Base-by-base conservation (phyloP, 371 early-diverging fungal genomes). In the Mucor piriformis region DNA sequence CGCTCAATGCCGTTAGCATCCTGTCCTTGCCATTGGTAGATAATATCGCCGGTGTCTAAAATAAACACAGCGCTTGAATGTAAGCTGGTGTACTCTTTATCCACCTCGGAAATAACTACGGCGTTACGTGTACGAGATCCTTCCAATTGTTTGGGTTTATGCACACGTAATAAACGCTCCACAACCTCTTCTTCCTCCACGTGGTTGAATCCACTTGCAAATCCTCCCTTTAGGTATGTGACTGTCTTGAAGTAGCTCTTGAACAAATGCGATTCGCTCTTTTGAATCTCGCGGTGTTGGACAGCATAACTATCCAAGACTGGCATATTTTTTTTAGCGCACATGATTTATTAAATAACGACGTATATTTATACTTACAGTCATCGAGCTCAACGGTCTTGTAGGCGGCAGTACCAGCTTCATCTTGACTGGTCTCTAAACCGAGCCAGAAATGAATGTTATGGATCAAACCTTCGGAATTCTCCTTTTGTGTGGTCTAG, bases 381-480 rank as follows among this genome's bases (percentile, higher is more conserved):
- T 91, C 90, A 74, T 94, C 93, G 10, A 94, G 72, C 71, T 94
- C 91, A 10, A 94, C 92, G 0, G 94, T 90, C 72, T 94, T 94
- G 83, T 93, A 94, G 4, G 94, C 94, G 11, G 92, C 94, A 15
- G 92, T 92, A 29, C 94, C 94, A 43, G 92, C 90, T 67, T 92
- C 92, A 67, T 92, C 92, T 62, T 83, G 81, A 16, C 71, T 74
- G 8, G 92, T 92, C 50, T 89, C 83, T 25, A 79, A 64, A 27
- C 94, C 94, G 21, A 94, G 84, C 93, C 93, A 94, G 60, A 93
- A 94, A 76, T 92, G 92, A 63, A 92, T 81, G 62, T 94, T 83
- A 57, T 93, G 90, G 20, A 82, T 66, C 18, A 87, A 74, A 5
- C 67, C 83, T 43, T 89, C 87, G 6, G 79, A 72, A 46, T 77